Evolutionary conservation across 441 rosid species (phyloP), one percentile per base, ranked within the genome.

Genomic region (Adansonia grandidieri): DNA sequence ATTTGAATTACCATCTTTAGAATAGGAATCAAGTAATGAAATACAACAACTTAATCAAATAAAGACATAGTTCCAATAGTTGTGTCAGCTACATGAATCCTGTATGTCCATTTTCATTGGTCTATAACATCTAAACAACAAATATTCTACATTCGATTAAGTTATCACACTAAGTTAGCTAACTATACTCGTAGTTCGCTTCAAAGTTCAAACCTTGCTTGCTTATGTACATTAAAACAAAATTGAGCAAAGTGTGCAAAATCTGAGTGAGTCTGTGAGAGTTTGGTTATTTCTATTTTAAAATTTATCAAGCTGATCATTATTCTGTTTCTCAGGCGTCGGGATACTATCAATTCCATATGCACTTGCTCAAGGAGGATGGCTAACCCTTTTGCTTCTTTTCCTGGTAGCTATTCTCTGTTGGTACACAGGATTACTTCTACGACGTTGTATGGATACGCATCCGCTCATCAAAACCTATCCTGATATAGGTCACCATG

Each of bases 311-410:
- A 63, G 47, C 14, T 66, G 15, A 13, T 47, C 40, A 37, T 42
- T 79, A 17, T 32, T 47, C 28, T 70, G 17, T 24, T 45, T 82
- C 45, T 50, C 88, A 91, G 96, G 96, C 2, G 88, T 91, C 10
- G 96, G 93, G 56, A 87, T 90, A 42, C 82, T 91, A 9, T 90
- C 96, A 40, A 84, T 90, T 51, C 92, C 96, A 8, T 91, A 69
- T 78, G 96, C 96, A 51, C 86, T 91, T 61, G 84, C 93, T 58
- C 85, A 80, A 81, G 92, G 91, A 71, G 96, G 93, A 44, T 91
- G 93, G 93, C 57, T 89, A 73, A 87, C 89, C 85, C 69, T 91
- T n/a, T 32, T 74, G 10, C 78, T 89, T 32, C 87, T 91, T n/a
- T 77, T 91, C 75, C 65, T 85, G 2, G 88, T 89, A 10, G 93